A percentile compares a stretch with the other conserved stretches of the same genome.
Conservation (phyloP, 495 filamentous ascomycete genomes). For the Neurospora sp. region DNA sequence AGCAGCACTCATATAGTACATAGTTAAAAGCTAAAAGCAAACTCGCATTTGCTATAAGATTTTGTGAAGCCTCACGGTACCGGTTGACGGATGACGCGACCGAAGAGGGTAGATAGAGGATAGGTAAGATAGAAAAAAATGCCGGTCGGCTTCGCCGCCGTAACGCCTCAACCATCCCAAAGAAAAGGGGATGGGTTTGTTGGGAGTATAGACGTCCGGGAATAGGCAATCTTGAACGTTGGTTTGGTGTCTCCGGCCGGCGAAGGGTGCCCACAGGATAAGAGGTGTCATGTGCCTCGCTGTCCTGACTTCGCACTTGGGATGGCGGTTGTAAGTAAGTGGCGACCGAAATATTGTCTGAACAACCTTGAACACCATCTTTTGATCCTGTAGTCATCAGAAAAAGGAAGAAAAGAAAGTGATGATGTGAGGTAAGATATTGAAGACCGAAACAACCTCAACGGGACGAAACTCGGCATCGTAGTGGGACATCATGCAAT, state of each 20-base stretch:
- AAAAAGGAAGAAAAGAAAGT: not conserved
- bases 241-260: not conserved
- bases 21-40: not conserved
- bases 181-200: not conserved
- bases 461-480: not conserved
- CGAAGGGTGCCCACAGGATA: not conserved
- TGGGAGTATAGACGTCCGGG: not conserved
- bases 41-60: not conserved
- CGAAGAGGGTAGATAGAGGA: not conserved
- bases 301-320: not conserved
- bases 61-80: not conserved
- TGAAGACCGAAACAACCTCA: not conserved
- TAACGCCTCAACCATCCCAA: not conserved
- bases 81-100: not conserved
- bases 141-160: not conserved
- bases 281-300: not conserved
- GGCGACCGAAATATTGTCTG: not conserved
- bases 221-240: not conserved
- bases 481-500: not conserved
- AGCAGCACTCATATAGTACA: too few relatives aligned
- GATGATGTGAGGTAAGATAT: not conserved
- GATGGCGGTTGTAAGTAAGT: not conserved
- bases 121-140: not conserved
- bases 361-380: not conserved
- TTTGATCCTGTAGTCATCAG: not conserved